Percentiles rank a stretch among this genome's conserved stretches.
Conservation (phyloP, 352 stramenopile species). For the Phytophthora meadii region DNA sequence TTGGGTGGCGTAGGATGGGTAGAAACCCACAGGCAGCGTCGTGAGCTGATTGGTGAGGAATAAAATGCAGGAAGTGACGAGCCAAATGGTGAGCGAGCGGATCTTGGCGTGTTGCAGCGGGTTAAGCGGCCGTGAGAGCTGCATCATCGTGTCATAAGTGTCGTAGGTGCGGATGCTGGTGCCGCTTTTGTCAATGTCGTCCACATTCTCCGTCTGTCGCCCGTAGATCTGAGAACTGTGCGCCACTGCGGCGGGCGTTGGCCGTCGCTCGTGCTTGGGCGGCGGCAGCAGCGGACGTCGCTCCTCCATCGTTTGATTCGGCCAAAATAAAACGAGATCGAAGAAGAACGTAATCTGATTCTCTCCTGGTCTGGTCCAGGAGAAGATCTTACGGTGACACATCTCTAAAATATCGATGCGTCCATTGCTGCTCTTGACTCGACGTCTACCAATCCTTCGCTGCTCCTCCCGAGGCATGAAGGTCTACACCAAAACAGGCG, state of each 20-base stretch:
- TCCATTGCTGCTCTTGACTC: conserved; percentile 5
- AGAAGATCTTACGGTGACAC: background rate
- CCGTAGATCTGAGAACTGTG: conserved; percentile 22
- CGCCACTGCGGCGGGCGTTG: conserved; percentile 13
- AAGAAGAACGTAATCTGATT: too few relatives aligned
- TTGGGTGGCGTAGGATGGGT: conserved; percentile 61
- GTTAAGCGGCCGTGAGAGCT: conserved; percentile 63
- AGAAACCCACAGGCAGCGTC: conserved; percentile 79
- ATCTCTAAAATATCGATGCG: too few relatives aligned
- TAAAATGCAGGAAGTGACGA: conserved; percentile 55
- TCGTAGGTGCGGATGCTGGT: conserved; percentile 36
- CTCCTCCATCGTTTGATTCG: conserved; percentile 23
- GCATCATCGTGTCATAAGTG: conserved; percentile 66
- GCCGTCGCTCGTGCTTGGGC: conserved; percentile 5
- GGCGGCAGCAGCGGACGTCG: conserved; percentile 30
- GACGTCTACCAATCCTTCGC: background rate
- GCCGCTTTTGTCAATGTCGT: conserved; percentile 45
- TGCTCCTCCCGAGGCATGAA: conserved; percentile 62
- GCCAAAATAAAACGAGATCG: background rate
- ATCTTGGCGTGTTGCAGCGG: conserved; percentile 52
- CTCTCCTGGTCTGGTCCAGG: conserved; percentile 4
- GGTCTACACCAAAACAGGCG: conserved; percentile 93
- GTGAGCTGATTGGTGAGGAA: conserved; percentile 82
- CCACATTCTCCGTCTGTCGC: conserved; percentile 19
- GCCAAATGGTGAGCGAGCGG: conserved; percentile 56